A percentile compares a stretch with the other conserved stretches of the same genome.
Evolutionary conservation across 2,329 filamentous ascomycete genomes (phyloP).

Genomic region (Arthrobotrys iridis): DNA sequence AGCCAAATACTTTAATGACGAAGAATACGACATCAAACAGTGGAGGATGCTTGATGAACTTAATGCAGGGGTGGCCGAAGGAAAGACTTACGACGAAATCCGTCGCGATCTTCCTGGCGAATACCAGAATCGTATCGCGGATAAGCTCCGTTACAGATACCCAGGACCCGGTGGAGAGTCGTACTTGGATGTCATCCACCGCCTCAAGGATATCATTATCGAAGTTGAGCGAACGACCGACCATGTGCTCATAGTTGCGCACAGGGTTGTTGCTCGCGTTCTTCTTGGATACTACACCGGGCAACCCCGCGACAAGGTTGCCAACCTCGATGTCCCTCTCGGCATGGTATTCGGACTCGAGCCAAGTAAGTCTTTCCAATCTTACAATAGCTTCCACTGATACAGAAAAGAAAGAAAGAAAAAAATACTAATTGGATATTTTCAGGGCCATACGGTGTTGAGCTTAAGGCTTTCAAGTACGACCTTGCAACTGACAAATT

Average conservation of each 20-base stretch:
- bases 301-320: constrained; percentile 87
- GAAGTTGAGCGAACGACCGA: constrained; percentile 98
- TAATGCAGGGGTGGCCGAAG: constrained; percentile 91
- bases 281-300: constrained; percentile 97
- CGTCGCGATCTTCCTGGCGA: constrained; percentile 80
- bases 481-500: constrained; percentile 82
- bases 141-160: constrained; percentile 97
- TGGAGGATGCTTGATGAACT: constrained; percentile 98
- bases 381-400: no score
- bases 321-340: constrained; percentile 90
- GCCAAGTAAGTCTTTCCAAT: constrained; percentile 65
- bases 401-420: no score
- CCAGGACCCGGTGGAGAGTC: constrained; percentile 95
- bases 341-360: constrained; percentile 95
- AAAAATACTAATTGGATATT: constrained; percentile 28
- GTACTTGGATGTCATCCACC: constrained; percentile 96
- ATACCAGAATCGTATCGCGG: constrained; percentile 78
- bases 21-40: constrained; percentile 95
- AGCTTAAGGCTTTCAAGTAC: constrained; percentile 95
- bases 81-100: constrained; percentile 93
- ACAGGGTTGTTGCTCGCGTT: constrained; percentile 90
- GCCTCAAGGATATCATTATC: constrained; percentile 91
- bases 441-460: constrained; percentile 89
- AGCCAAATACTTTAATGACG: constrained; percentile 89
- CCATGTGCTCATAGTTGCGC: constrained; percentile 89